Percentiles rank a stretch among this genome's conserved stretches.
These are phyloP conservation scores for Claviceps digitariae DNA, from an alignment of 2,329 filamentous ascomycete species.

Conservation along the genomic window DNA sequence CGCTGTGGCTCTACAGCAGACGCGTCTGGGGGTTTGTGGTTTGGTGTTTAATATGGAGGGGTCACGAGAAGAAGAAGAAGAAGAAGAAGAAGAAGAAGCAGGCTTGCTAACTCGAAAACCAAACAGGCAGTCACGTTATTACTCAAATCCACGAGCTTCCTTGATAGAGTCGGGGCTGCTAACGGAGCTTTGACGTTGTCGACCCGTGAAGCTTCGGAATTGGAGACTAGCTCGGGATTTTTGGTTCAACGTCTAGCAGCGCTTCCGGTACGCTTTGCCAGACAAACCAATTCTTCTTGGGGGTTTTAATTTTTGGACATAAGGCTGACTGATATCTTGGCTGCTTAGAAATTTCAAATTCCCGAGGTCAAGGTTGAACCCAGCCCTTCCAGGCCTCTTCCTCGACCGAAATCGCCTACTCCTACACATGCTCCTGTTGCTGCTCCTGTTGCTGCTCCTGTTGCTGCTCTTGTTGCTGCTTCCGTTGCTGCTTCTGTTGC, in stretches of 20 bases:
- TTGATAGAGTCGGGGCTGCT: slow-evolving; percentile 12
- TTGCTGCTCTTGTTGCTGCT: too few relatives aligned
- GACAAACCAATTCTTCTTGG: neutral
- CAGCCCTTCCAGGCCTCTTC: neutral
- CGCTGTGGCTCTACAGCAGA: neutral
- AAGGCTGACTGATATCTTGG: neutral
- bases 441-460: too few relatives aligned
- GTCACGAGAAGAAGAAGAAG: too few relatives aligned
- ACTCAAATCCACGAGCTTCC: slow-evolving; percentile 12
- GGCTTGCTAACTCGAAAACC: neutral
- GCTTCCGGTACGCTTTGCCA: slow-evolving; percentile 9
- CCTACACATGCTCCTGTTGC: too few relatives aligned
- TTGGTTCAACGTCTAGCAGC: slow-evolving; percentile 11
- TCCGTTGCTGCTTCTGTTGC: too few relatives aligned
- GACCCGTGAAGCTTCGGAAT: slow-evolving; percentile 8
- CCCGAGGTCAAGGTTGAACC: neutral
- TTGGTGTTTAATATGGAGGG: neutral
- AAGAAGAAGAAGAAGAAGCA: neutral
- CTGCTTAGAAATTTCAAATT: neutral
- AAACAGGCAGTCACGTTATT: slow-evolving; percentile 13
- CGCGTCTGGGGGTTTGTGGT: neutral
- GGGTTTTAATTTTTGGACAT: neutral
- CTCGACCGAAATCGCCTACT: neutral
- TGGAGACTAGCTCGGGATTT: slow-evolving; percentile 8
- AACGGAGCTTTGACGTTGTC: slow-evolving; percentile 7